Base-by-base conservation (phyloP, 352 stramenopile genomes). In the Pythium brassicae region DNA sequence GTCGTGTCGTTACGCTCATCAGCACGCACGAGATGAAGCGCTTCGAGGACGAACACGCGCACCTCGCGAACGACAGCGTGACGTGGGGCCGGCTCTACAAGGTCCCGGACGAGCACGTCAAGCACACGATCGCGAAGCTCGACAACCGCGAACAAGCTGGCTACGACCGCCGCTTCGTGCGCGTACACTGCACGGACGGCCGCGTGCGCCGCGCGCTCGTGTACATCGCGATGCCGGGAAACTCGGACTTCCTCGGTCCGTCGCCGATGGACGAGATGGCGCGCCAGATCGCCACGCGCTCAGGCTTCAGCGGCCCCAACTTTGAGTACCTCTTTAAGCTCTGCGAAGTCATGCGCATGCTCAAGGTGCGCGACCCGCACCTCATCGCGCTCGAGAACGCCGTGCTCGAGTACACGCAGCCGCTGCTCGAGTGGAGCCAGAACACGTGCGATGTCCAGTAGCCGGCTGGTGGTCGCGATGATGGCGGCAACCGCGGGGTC, bases 41-140 rank as follows among this genome's bases (percentile, higher is more conserved):
- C 23, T 92, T 90, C 54, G 65, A 81, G 17, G 83, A 94, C 66
- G 77, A 82, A 53, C 71, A 85, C 59, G 76, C 78, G n/a, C 69
- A 89, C 57, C 44, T 87, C 34, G 66, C 68, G 45, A 73, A 68
- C 59, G 68, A 92, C 62, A 69, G 68, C 48, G 83, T 89, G 54
- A 91, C 81, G 7, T 95, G 85, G 85, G 87, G 87, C n/a, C 78
- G 80, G 12, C 67, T 96, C 22, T 96, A 94, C 64, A 88, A 89
- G 56, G 81, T 96, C 12, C 78, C 81, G 8, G 76, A 87, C 52
- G 76, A 90, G 57, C 76, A 92, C 60, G 70, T 94, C n/a, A 44
- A 76, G 25, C 69, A 72, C 63, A 92, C 84, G 48, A 68, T 96
- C 35, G 72, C 74, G 29, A 77, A 93, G 53, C 74, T 96, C 19